These are phyloP conservation scores for Mycena kentingensis DNA, from an alignment of 768 basidiomycete genomes.

Conservation along the genomic window DNA sequence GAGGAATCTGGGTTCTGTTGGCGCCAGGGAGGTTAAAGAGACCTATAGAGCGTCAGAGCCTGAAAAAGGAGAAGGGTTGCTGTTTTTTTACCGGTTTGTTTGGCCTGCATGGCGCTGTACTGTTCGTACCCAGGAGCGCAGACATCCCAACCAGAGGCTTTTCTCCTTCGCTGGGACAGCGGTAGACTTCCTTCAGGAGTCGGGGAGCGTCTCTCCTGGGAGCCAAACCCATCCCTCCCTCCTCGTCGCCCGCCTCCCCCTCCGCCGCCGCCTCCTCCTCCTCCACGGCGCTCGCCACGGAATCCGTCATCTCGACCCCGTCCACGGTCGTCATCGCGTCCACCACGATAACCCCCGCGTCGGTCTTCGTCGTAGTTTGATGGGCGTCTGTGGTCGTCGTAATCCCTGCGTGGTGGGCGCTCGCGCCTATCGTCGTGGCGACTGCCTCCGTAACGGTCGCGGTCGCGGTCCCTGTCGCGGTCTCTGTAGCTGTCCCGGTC, in stretches of 20 bases:
- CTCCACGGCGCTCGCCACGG: conserved; percentile 42
- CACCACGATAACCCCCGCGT: conserved; percentile 46
- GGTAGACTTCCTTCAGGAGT: conserved; percentile 85
- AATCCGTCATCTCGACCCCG: conserved; percentile 41
- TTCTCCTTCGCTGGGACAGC: conserved; percentile 82
- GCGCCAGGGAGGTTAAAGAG: conserved; percentile 96
- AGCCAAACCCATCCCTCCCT: conserved; percentile 58
- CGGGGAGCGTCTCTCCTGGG: conserved; percentile 81
- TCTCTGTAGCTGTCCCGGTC: conserved; percentile 56
- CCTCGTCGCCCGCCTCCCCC: conserved; percentile 49
- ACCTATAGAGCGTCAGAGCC: conserved; percentile 52
- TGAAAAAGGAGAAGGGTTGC: neutral
- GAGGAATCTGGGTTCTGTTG: conserved; percentile 84
- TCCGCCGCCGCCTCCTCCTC: conserved; percentile 30
- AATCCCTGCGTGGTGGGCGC: conserved; percentile 46
- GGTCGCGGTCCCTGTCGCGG: conserved; percentile 52
- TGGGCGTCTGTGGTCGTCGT: conserved; percentile 43
- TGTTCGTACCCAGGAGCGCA: conserved; percentile 95
- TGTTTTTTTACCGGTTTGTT: conserved; percentile 78
- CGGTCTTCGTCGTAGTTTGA: conserved; percentile 51
- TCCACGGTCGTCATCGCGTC: conserved; percentile 45
- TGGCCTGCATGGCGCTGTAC: conserved; percentile 95
- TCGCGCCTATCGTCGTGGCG: conserved; percentile 54
- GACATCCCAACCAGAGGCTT: conserved; percentile 95
- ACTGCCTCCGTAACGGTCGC: conserved; percentile 33